These are phyloP conservation scores for Lobosporangium transversale DNA, from an alignment of 192 early-diverging fungal genomes.

Conservation along the genomic window DNA sequence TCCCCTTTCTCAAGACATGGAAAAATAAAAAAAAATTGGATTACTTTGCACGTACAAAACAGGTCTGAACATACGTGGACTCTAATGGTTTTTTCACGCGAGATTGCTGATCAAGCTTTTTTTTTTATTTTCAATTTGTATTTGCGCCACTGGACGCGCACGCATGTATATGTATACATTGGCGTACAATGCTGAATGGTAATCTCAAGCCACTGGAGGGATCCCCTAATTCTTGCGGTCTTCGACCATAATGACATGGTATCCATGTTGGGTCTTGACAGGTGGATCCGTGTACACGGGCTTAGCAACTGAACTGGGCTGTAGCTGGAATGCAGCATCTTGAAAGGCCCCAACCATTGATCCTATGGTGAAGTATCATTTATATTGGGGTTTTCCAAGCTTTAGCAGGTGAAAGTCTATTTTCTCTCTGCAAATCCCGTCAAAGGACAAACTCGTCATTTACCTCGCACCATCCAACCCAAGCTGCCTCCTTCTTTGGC, in stretches of 20 bases:
- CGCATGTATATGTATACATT: too few relatives aligned
- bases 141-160: too few relatives aligned
- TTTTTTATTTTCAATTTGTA: too few relatives aligned
- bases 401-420: not conserved
- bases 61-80: too few relatives aligned
- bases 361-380: slow-evolving; percentile 13
- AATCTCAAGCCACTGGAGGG: too few relatives aligned
- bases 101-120: too few relatives aligned
- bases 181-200: too few relatives aligned
- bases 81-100: too few relatives aligned
- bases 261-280: slow-evolving; percentile 78
- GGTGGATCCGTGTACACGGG: slow-evolving; percentile 80
- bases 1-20: not conserved
- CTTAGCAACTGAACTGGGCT: slow-evolving; percentile 69
- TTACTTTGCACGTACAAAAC: not conserved
- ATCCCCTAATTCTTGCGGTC: slow-evolving; percentile 62
- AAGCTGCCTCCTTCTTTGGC: slow-evolving; percentile 80
- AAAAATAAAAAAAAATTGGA: not conserved
- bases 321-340: slow-evolving; percentile 80
- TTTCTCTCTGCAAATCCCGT: too few relatives aligned
- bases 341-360: slow-evolving; percentile 78
- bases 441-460: too few relatives aligned
- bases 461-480: slow-evolving; percentile 82
- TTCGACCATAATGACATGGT: slow-evolving; percentile 90
- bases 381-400: not conserved